Conservation (phyloP, 2,329 filamentous ascomycete genomes). For the Colletotrichum sp. region DNA sequence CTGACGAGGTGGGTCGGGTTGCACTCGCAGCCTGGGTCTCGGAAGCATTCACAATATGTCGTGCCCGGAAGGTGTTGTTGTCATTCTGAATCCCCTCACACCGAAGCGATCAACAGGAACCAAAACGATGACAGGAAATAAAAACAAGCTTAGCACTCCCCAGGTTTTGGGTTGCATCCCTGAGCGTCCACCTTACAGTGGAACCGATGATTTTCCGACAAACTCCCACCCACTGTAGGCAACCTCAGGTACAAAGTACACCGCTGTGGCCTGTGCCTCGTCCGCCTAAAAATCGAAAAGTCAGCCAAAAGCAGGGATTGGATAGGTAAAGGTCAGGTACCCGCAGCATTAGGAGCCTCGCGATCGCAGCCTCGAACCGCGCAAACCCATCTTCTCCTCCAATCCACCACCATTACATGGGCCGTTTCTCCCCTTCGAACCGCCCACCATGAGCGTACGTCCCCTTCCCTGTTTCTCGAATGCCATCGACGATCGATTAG, state of each 20-base stretch:
- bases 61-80: not conserved
- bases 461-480: not conserved
- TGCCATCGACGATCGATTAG: not conserved
- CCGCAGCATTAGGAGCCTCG: slow-evolving; percentile 7
- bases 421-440: slow-evolving; percentile 20
- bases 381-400: slow-evolving; percentile 18
- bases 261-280: not conserved
- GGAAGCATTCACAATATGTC: not conserved
- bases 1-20: not conserved
- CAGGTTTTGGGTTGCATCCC: slow-evolving; percentile 2
- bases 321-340: not conserved
- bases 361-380: slow-evolving; percentile 16
- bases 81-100: not conserved
- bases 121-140: not conserved
- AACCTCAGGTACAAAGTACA: slow-evolving; percentile 2
- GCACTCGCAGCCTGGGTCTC: not conserved
- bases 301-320: not conserved
- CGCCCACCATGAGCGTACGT: slow-evolving; percentile 40
- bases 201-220: slow-evolving; percentile 20
- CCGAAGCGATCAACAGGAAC: not conserved
- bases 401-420: slow-evolving; percentile 18
- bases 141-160: not conserved
- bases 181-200: not conserved
- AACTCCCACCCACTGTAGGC: not conserved
- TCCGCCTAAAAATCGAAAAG: slow-evolving; percentile 13